Conservation (phyloP, 83 land plant species). For the Picea mariana region DNA sequence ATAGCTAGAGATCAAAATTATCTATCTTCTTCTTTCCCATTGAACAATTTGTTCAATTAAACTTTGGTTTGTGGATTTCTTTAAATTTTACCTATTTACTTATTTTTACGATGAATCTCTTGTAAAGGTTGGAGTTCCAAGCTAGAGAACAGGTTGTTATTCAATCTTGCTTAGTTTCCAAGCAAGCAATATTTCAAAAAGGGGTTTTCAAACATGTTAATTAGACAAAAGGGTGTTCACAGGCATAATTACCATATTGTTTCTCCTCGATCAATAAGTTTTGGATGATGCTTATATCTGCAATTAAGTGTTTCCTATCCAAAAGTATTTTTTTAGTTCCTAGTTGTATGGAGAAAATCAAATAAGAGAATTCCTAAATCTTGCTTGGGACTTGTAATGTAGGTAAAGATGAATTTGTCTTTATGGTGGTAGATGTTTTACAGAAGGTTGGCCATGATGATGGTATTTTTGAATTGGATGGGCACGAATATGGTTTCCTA, state of each 20-base stretch:
- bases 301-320: not conserved
- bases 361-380: not conserved
- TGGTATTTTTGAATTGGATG: not conserved
- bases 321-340: not conserved
- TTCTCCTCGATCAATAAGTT: not conserved
- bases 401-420: not conserved
- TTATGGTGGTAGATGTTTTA: not conserved
- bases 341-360: not conserved
- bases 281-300: not conserved
- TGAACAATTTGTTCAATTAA: too few relatives aligned
- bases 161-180: not conserved
- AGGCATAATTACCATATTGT: not conserved
- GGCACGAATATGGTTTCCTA: not conserved
- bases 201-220: not conserved
- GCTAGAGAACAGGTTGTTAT: not conserved
- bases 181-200: not conserved
- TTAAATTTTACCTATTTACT: not conserved
- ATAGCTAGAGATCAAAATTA: too few relatives aligned
- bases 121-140: not conserved
- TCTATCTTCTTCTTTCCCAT: too few relatives aligned
- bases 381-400: not conserved
- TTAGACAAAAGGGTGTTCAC: not conserved
- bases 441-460: not conserved
- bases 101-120: not conserved
- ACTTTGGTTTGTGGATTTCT: not conserved